phyloP scores from a whole-genome alignment of 805 yeast species.

The Priceomyces melissophilus region DNA sequence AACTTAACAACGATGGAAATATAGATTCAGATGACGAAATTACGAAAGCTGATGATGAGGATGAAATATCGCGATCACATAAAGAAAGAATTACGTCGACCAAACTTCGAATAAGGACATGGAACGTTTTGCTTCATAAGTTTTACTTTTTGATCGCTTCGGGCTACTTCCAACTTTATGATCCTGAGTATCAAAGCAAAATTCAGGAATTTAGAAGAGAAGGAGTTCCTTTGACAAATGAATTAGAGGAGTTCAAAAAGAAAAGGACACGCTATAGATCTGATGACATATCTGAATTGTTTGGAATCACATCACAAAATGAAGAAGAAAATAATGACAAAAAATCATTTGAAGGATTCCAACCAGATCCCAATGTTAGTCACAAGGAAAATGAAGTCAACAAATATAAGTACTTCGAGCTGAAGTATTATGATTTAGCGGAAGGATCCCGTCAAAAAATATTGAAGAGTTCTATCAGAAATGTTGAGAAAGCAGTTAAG shows the following conservation, averaged over 20 bases:
- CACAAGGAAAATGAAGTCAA: conserved; percentile 5
- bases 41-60: conserved; percentile 3
- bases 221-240: not conserved
- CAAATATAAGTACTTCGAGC: conserved; percentile 22
- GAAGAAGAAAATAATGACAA: conserved; percentile 6
- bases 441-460: conserved; percentile 32
- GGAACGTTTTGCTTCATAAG: conserved; percentile 68
- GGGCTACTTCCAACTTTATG: conserved; percentile 55
- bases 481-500: conserved; percentile 23
- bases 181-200: conserved; percentile 28
- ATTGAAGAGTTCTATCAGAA: conserved; percentile 25
- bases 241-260: conserved; percentile 6
- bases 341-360: conserved; percentile 2
- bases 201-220: conserved; percentile 13
- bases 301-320: conserved; percentile 12
- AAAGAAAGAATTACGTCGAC: conserved; percentile 23
- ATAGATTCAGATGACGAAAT: conserved; percentile 12
- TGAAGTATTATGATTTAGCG: conserved; percentile 30
- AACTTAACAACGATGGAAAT: conserved; percentile 13
- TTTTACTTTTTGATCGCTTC: conserved; percentile 76
- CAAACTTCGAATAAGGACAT: conserved; percentile 38
- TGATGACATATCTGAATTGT: conserved; percentile 21
- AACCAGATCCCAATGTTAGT: not conserved
- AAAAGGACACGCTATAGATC: conserved; percentile 7
- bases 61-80: conserved; percentile 8